Evolutionary conservation across 208 protist species (phyloP), one percentile per base, ranked within the genome.

Genomic region (Trypanosoma vivax): DNA sequence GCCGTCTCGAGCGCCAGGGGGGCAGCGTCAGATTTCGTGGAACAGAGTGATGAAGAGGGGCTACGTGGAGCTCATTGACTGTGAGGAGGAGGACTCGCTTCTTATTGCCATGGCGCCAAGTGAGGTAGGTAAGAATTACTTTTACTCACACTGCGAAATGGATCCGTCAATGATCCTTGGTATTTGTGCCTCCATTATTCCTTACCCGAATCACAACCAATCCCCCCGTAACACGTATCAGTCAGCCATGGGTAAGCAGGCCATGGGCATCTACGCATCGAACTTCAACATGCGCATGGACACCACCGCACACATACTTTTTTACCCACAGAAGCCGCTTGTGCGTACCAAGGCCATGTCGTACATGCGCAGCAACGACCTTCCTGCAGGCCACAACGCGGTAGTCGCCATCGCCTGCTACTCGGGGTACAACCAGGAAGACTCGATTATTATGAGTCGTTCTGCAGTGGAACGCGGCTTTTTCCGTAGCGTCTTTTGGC

Each of bases 401-500:
- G 81, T 98, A 29, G 92, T 98, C 1, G 97, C 96, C 10, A 98
- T 99, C 51, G 71, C 71, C 4, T 96, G 83, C 67, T 99, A 99
- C 79, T 93, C 88, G 29, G 98, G 98, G 21, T 99, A 99, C 76
- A 99, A 99, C 73, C 96, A 99, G 68, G 98, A 99, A 71, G 98
- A 99, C 66, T 98, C 97, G 18, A 50, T 99, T 14, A 97, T 99
- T 55, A 81, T 99, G 60, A 98, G 94, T 60, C 80, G 96, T 38
- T 92, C 88, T 23, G 46, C 96, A 0, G 95, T 99, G 41, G 97
- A 99, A 59, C 65, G 97, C 23, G 98, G 75, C 13, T 81, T 84
- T 40, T 92, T 95, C 54, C 65, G 90, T 6, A 92, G 83, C 18
- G 70, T 89, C 30, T 96, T 92, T 60, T 97, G 83, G 68, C 76